Evolutionary conservation across 106 monocot genomes (phyloP), one percentile per base, ranked within the genome.

Genomic region (Platanthera guangdongensis): DNA sequence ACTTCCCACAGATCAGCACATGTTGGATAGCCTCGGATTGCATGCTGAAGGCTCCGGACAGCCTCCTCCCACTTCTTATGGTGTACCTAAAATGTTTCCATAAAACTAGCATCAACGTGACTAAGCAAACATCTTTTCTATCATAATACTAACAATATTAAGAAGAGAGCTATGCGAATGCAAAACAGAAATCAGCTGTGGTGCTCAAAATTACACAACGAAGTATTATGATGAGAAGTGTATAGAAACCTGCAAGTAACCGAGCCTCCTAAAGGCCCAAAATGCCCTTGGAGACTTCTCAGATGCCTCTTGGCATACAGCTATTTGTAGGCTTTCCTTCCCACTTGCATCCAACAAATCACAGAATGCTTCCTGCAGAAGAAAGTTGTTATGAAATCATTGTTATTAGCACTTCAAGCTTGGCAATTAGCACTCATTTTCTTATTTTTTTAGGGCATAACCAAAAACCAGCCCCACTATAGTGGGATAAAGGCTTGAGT

Each of bases 1-100:
- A 94, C 99, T 80, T 99, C 99, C 99, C 99, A 99, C 78, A 99
- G 73, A 70, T 99, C 92, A 46, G 94, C 84, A 79, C 86, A 99
- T 60, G 92, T 39, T 46, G 89, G 88, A 85, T 88, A 92, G 6
- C 94, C 94, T 71, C 94, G 84, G 64, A 99, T 90, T 63, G 94
- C 99, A 78, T 99, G 86, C 63, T 99, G 99, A 71, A 99, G 88
- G 82, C 86, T 88, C 55, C 82, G 94, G 52, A 92, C 88, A 50
- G 90, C 94, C 80, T 94, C 91, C 46, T 84, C 78, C 94, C 92
- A 99, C 76, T 87, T 99, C 83, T 86, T 88, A 78, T 88, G 86
- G 75, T 88, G 80, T 7, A 99, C 88, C 99, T 99, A 77, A 80
- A 79, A 62, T 6, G 16, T n/a, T 55, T 70, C 11, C 70, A 70